Evolutionary conservation across 2,329 filamentous ascomycete species (phyloP).

Genomic region (Shiraia sp.): DNA sequence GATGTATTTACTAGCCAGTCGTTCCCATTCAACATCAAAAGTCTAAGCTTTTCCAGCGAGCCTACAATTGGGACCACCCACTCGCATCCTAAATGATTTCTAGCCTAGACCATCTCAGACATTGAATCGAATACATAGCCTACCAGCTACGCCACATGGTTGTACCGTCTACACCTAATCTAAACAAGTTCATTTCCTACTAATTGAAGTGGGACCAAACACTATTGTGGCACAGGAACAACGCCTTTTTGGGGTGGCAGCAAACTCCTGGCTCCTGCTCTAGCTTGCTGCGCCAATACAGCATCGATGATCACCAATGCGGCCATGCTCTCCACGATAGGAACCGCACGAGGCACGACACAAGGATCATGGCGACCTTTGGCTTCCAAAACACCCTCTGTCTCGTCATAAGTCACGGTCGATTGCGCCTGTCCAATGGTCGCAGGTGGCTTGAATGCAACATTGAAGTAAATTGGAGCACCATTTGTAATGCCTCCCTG

Average conservation of each 20-base stretch:
- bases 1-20: no score
- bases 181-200: no score
- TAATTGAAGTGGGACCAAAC: no score
- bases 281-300: slow-evolving; percentile 76
- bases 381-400: slow-evolving; percentile 76
- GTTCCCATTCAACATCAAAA: no score
- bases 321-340: slow-evolving; percentile 91
- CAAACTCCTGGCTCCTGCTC: slow-evolving; percentile 46
- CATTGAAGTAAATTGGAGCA: slow-evolving; percentile 89
- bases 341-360: slow-evolving; percentile 84
- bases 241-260: slow-evolving; percentile 45
- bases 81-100: no score
- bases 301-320: slow-evolving; percentile 86
- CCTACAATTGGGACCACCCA: no score
- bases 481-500: slow-evolving; percentile 96
- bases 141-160: no score
- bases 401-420: slow-evolving; percentile 78
- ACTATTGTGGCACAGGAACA: slow-evolving; percentile 30
- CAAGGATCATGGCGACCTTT: slow-evolving; percentile 96
- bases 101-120: no score
- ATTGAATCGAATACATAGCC: no score
- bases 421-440: slow-evolving; percentile 89
- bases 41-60: no score
- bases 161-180: no score
- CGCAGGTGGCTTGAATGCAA: slow-evolving; percentile 92